Conservation (phyloP, 2,329 filamentous ascomycete species). For the Xylariomycetidae sp. region DNA sequence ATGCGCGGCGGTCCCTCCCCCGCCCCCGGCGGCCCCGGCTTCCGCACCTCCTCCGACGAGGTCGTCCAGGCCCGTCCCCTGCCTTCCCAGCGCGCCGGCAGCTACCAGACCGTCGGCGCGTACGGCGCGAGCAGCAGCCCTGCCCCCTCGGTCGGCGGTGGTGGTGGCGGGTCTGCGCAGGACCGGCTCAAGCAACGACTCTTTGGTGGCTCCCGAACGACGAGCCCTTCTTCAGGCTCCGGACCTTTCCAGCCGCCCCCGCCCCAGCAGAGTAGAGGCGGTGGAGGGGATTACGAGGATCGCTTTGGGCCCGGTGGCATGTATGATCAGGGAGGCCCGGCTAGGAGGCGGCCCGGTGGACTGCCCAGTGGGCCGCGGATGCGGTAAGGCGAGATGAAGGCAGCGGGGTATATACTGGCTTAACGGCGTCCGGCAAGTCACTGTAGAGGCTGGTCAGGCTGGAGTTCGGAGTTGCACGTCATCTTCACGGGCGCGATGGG, state of each 20-base stretch:
- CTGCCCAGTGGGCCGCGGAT: conserved; percentile 34
- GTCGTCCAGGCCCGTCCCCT: conserved; percentile 50
- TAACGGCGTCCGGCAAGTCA: no score
- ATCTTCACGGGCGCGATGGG: no score
- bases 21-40: conserved; percentile 12
- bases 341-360: conserved; percentile 29
- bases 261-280: conserved; percentile 19
- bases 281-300: conserved; percentile 37
- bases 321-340: conserved; percentile 35
- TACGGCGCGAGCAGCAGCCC: conserved; percentile 26
- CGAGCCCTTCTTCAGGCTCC: conserved; percentile 45
- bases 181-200: conserved; percentile 76
- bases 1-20: conserved; percentile 17
- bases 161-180: conserved; percentile 58
- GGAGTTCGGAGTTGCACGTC: no score
- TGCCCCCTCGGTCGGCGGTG: conserved; percentile 25
- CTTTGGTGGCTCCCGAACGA: conserved; percentile 58
- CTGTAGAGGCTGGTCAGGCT: no score
- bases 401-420: no score
- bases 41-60: conserved; percentile 28
- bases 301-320: conserved; percentile 39
- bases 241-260: conserved; percentile 44
- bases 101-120: conserved; percentile 55
- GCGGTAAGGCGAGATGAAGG: conserved; percentile 30
- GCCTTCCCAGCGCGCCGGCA: conserved; percentile 67